Percentiles rank a stretch among this genome's conserved stretches.
These are phyloP conservation scores for Scheffersomyces segobiensis DNA, from an alignment of 1,139 yeast species.

Conservation along the genomic window DNA sequence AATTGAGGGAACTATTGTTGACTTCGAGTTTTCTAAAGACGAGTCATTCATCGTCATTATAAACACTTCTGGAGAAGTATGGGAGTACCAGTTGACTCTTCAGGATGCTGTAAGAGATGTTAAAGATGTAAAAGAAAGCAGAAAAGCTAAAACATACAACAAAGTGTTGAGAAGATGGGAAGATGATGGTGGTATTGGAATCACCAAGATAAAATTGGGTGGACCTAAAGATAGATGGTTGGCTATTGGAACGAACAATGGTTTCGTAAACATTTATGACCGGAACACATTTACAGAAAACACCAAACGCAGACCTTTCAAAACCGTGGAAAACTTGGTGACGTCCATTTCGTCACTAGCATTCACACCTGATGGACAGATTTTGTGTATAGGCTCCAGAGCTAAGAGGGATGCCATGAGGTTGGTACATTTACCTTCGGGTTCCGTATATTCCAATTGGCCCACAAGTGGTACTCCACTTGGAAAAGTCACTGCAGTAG, in stretches of 20 bases:
- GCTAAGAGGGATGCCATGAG: slow-evolving; percentile 85
- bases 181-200: slow-evolving; percentile 84
- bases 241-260: slow-evolving; percentile 87
- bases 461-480: slow-evolving; percentile 96
- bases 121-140: slow-evolving; percentile 3
- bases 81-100: slow-evolving; percentile 72
- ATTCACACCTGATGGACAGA: slow-evolving; percentile 88
- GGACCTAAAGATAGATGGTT: slow-evolving; percentile 79
- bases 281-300: slow-evolving; percentile 29
- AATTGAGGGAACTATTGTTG: slow-evolving; percentile 80
- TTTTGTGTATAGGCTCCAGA: slow-evolving; percentile 81
- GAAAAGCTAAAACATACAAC: slow-evolving; percentile 23
- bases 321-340: slow-evolving; percentile 73
- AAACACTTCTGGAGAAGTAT: slow-evolving; percentile 82
- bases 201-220: slow-evolving; percentile 77
- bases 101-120: slow-evolving; percentile 3
- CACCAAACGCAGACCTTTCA: slow-evolving; percentile 46
- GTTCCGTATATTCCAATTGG: slow-evolving; percentile 90
- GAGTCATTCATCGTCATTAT: slow-evolving; percentile 59
- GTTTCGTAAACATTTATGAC: slow-evolving; percentile 88
- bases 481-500: slow-evolving; percentile 84
- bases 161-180: slow-evolving; percentile 70
- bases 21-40: slow-evolving; percentile 69
- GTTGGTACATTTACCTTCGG: slow-evolving; percentile 84
- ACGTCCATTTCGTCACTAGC: slow-evolving; percentile 74